Evolutionary conservation across 1,284 basidiomycete species (phyloP).

Genomic region (Trametes hirsuta): DNA sequence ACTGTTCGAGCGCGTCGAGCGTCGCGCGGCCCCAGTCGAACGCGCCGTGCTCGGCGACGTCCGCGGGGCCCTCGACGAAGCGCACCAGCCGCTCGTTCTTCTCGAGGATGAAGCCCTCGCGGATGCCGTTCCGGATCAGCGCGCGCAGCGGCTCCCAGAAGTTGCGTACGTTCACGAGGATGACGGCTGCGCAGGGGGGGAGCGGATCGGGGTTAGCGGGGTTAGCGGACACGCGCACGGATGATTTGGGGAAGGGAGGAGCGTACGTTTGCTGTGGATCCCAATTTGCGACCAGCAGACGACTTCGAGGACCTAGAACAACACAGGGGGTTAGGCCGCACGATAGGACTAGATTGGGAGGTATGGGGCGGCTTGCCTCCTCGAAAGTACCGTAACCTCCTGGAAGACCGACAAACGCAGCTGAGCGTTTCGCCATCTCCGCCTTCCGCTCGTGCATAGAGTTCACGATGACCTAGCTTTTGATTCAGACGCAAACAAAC

Average conservation of each 20-base stretch:
- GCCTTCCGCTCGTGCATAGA: slow-evolving; percentile 94
- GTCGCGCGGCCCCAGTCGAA: slow-evolving; percentile 82
- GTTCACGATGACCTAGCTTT: slow-evolving; percentile 65
- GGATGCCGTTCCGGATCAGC: slow-evolving; percentile 68
- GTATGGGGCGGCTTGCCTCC: slow-evolving; percentile 54
- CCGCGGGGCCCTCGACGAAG: slow-evolving; percentile 74
- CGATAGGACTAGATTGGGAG: neutral
- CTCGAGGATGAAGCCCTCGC: slow-evolving; percentile 76
- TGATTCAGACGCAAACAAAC: neutral
- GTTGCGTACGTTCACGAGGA: slow-evolving; percentile 80
- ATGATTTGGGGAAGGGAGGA: neutral
- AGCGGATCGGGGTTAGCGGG: neutral
- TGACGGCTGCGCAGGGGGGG: slow-evolving; percentile 54
- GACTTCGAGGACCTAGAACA: slow-evolving; percentile 79
- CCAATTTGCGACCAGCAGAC: slow-evolving; percentile 91
- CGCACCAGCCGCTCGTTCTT: slow-evolving; percentile 62
- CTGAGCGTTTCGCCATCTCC: slow-evolving; percentile 80
- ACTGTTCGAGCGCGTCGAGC: slow-evolving; percentile 65
- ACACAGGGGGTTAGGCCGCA: neutral
- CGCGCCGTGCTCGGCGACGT: slow-evolving; percentile 53
- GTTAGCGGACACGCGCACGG: neutral
- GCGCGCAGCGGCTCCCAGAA: slow-evolving; percentile 82
- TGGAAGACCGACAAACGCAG: slow-evolving; percentile 85
- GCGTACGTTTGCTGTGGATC: slow-evolving; percentile 84
- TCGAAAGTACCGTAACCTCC: slow-evolving; percentile 94